Conservation (phyloP, 2,329 filamentous ascomycete species). For the Alternaria triticina region DNA sequence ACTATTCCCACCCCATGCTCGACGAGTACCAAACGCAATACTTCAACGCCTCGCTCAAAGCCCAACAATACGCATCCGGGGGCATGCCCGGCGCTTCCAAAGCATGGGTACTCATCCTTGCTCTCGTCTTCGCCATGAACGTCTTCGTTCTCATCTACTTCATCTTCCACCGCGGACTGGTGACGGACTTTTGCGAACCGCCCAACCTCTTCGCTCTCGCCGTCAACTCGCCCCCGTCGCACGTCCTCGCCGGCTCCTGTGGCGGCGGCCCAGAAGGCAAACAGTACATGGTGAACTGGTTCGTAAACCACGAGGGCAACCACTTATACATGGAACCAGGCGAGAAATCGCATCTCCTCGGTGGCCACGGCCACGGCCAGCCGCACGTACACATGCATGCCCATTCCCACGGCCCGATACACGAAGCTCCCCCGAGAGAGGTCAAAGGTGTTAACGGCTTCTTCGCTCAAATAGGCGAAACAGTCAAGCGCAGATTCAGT, state of each 20-base stretch:
- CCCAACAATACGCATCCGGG: constrained; percentile 74
- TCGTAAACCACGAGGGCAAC: constrained; percentile 54
- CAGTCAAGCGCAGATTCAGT: constrained; percentile 16
- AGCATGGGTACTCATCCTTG: constrained; percentile 71
- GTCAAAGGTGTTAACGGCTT: background rate
- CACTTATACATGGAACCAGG: constrained; percentile 62
- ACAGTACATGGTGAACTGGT: constrained; percentile 57
- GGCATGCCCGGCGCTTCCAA: constrained; percentile 66
- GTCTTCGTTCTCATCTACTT: constrained; percentile 70
- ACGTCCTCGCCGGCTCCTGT: constrained; percentile 61
- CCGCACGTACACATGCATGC: constrained; percentile 16
- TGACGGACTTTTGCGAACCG: constrained; percentile 81
- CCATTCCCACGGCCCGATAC: constrained; percentile 6
- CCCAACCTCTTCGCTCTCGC: constrained; percentile 76
- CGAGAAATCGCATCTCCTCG: constrained; percentile 34
- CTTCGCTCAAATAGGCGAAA: constrained; percentile 6
- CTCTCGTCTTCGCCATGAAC: constrained; percentile 71
- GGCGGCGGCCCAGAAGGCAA: constrained; percentile 61
- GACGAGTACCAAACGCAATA: constrained; percentile 57
- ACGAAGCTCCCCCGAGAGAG: background rate
- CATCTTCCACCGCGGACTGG: constrained; percentile 63
- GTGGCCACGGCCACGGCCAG: constrained; percentile 15
- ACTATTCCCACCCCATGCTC: constrained; percentile 49
- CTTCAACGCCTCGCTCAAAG: constrained; percentile 69
- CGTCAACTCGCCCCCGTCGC: constrained; percentile 66